Evolutionary conservation across 768 basidiomycete species (phyloP).

Genomic region (Phylloporus arenicola): DNA sequence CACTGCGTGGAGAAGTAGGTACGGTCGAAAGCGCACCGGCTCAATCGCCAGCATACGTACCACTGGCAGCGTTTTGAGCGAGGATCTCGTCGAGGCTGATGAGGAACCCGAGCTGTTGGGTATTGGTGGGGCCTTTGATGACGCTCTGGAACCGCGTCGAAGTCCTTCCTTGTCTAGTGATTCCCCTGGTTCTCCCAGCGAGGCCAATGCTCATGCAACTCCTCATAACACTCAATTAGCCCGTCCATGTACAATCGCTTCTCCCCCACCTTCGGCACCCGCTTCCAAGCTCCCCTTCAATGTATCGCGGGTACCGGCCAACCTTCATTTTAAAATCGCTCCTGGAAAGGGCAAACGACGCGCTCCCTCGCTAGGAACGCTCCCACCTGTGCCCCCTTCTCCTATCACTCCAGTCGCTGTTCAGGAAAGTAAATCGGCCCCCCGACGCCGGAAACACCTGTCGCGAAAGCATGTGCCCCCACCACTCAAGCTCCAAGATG

Average conservation of each 20-base stretch:
- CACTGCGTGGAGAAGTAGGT: slow-evolving; percentile 58
- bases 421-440: slow-evolving; percentile 24
- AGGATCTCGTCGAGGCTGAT: slow-evolving; percentile 77
- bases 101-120: slow-evolving; percentile 72
- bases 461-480: slow-evolving; percentile 53
- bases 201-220: slow-evolving; percentile 21
- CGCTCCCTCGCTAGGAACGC: slow-evolving; percentile 53
- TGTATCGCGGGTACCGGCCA: slow-evolving; percentile 39
- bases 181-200: slow-evolving; percentile 32
- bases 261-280: slow-evolving; percentile 48
- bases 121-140: slow-evolving; percentile 59
- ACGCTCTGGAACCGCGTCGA: slow-evolving; percentile 29
- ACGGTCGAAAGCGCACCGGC: slow-evolving; percentile 65
- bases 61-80: slow-evolving; percentile 64
- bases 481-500: slow-evolving; percentile 46
- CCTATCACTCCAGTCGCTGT: slow-evolving; percentile 52
- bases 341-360: slow-evolving; percentile 54
- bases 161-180: slow-evolving; percentile 33
- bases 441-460: slow-evolving; percentile 43
- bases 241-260: slow-evolving; percentile 5
- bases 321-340: slow-evolving; percentile 45
- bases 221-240: slow-evolving; percentile 18
- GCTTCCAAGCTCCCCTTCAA: slow-evolving; percentile 55
- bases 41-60: slow-evolving; percentile 72
- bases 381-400: slow-evolving; percentile 71